Conservation (phyloP, 2,329 filamentous ascomycete species). For the Penicillium sp. region DNA sequence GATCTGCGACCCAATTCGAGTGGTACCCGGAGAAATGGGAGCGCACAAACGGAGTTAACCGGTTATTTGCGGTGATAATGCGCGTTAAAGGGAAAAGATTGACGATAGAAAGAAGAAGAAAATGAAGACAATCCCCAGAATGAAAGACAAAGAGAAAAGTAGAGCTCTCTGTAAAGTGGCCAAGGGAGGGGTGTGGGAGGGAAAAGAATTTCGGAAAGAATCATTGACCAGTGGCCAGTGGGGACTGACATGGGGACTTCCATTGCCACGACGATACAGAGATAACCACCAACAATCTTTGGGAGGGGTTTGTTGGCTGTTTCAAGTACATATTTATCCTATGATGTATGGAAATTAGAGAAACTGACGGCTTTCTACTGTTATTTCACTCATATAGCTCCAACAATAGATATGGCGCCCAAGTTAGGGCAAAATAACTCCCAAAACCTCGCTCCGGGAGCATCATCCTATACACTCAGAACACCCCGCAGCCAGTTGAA, state of each 20-base stretch:
- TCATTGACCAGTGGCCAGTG: slow-evolving; percentile 25
- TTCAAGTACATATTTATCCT: not conserved
- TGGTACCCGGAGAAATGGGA: slow-evolving; percentile 13
- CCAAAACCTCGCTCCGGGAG: not conserved
- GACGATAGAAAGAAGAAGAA: not conserved
- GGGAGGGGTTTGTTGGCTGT: too few species aligned
- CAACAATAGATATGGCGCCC: not conserved
- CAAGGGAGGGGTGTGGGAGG: slow-evolving; percentile 16
- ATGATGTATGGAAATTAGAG: not conserved
- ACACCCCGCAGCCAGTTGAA: slow-evolving; percentile 36
- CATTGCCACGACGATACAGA: slow-evolving; percentile 3
- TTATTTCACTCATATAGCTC: not conserved
- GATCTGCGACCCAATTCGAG: slow-evolving; percentile 17
- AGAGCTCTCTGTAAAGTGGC: slow-evolving; percentile 15
- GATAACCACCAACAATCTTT: too few species aligned
- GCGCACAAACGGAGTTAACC: slow-evolving; percentile 31
- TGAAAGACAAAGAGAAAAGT: slow-evolving; percentile 17
- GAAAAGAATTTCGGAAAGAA: slow-evolving; percentile 29
- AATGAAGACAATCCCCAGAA: slow-evolving; percentile 18
- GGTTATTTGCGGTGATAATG: slow-evolving; percentile 21
- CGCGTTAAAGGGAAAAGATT: slow-evolving; percentile 1
- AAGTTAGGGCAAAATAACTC: not conserved
- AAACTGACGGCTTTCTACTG: not conserved
- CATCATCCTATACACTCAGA: slow-evolving; percentile 28
- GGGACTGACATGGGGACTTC: slow-evolving; percentile 21